Conservation (phyloP, 257 asterid species). For the Gynochthodes officinalis region DNA sequence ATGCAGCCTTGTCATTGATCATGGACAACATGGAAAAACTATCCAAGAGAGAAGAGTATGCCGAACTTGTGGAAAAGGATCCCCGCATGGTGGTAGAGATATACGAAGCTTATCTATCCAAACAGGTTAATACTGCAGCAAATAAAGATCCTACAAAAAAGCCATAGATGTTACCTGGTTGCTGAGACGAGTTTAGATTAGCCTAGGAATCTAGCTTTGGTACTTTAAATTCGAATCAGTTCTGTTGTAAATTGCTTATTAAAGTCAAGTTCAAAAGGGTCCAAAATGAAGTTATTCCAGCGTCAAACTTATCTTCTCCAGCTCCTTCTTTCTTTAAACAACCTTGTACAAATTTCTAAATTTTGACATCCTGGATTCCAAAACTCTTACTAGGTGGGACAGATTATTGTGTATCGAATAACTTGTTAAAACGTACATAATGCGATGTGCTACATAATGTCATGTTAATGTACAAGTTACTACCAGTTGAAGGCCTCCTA, state of each 20-base stretch:
- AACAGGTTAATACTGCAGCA: constrained; percentile 80
- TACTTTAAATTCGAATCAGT: not conserved
- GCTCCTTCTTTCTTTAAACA: too few species aligned
- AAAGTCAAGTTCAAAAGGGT: not conserved
- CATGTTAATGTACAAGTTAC: not conserved
- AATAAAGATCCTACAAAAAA: constrained; percentile 39
- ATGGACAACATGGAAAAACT: constrained; percentile 72
- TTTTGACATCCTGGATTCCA: not conserved
- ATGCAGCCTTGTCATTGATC: constrained; percentile 64
- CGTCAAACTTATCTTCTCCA: not conserved
- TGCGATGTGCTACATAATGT: not conserved
- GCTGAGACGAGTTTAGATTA: not conserved
- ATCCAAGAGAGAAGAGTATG: constrained; percentile 64
- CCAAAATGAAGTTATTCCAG: constrained; percentile 4
- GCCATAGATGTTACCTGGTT: constrained; percentile 17
- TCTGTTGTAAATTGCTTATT: not conserved
- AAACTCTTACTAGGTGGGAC: not conserved
- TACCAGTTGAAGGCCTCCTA: too few species aligned
- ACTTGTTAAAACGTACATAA: too few species aligned
- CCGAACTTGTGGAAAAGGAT: constrained; percentile 78
- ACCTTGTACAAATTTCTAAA: too few species aligned
- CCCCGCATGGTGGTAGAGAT: constrained; percentile 73
- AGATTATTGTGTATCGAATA: not conserved
- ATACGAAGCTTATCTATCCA: constrained; percentile 69
- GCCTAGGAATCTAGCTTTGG: not conserved